Evolutionary conservation across 345 rosid species (phyloP), one percentile per base, ranked within the genome.

Genomic region (Hibiscus tridactylites): DNA sequence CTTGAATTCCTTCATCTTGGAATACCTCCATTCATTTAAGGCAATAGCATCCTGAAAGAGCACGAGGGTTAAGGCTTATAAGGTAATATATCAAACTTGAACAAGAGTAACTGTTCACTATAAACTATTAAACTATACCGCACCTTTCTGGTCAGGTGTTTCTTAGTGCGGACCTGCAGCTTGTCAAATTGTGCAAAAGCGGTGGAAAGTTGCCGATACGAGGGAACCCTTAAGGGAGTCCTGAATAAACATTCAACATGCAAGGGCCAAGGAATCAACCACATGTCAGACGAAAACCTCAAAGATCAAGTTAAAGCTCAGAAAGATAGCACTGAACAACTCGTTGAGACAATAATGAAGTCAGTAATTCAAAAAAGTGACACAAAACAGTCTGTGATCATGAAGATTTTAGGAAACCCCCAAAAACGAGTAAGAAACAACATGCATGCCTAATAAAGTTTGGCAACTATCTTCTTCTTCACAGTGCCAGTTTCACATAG

Each of bases 1-100:
- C 79, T 65, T 85, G 78, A 75, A 85, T 75, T 95, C 91, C 84
- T 89, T 90, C 57, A 95, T 77, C 87, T 86, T 95, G 31, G 85
- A 79, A 83, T 90, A 92, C 82, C 99, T 86, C 99, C 99, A 95
- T 73, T 90, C 97, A 67, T 92, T 95, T 65, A 95, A 83, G 57
- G 86, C 85, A 29, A 84, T 83, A 69, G 94, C 97, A 81, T 95
- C 98, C 99, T 95, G 84, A 65, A 81, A 83, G 59, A 79, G 58
- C 24, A 26, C 50, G 57, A 39, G 9, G 71, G 70, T 4, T 19
- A 71, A 39, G 56, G 57, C 52, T 61, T 19, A 33, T 16, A 50
- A 53, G 42, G 54, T 35, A 19, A 66, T 17, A 17, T 6, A 68
- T 68, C 54, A 56, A 57, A 65, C 60, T 67, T 6, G 70, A 35